A percentile compares a stretch with the other conserved stretches of the same genome.
Conservation (phyloP, 768 basidiomycete genomes). For the Agrocybe praecox region DNA sequence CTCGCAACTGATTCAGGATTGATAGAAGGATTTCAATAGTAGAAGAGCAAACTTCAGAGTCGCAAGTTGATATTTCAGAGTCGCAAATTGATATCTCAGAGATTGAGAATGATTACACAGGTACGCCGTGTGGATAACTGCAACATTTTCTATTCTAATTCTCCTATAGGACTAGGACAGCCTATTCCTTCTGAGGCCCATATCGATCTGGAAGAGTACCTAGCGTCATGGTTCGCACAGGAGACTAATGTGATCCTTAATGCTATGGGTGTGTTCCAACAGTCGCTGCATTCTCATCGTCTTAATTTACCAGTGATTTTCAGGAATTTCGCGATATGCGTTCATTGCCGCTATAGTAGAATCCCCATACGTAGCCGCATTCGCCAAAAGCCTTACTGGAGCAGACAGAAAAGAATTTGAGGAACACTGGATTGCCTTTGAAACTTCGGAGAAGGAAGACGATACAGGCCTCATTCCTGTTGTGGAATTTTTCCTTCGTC, state of each 20-base stretch:
- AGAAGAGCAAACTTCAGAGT: not conserved
- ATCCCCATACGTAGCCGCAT: not conserved
- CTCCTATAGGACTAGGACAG: not conserved
- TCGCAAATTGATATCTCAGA: too few species aligned
- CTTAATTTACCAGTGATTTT: not conserved
- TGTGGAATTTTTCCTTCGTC: slow-evolving; percentile 21
- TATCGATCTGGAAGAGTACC: slow-evolving; percentile 16
- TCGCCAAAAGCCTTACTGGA: slow-evolving; percentile 7
- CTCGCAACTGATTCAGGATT: too few species aligned
- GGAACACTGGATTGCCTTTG: slow-evolving; percentile 21
- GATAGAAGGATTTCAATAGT: not conserved
- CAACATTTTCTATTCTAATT: not conserved
- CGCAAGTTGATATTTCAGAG: too few species aligned
- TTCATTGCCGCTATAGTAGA: slow-evolving; percentile 20
- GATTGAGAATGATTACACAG: too few species aligned
- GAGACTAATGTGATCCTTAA: slow-evolving; percentile 8
- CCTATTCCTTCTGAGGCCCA: not conserved
- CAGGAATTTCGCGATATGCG: slow-evolving; percentile 19
- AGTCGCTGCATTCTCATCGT: not conserved
- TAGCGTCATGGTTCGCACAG: slow-evolving; percentile 15
- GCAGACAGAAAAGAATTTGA: slow-evolving; percentile 21
- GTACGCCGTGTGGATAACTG: not conserved
- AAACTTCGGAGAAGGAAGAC: slow-evolving; percentile 17
- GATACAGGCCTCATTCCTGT: slow-evolving; percentile 19
- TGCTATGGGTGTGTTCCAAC: slow-evolving; percentile 7